Evolutionary conservation across 192 early-diverging fungal species (phyloP).

Genomic region (Podila clonocystis): DNA sequence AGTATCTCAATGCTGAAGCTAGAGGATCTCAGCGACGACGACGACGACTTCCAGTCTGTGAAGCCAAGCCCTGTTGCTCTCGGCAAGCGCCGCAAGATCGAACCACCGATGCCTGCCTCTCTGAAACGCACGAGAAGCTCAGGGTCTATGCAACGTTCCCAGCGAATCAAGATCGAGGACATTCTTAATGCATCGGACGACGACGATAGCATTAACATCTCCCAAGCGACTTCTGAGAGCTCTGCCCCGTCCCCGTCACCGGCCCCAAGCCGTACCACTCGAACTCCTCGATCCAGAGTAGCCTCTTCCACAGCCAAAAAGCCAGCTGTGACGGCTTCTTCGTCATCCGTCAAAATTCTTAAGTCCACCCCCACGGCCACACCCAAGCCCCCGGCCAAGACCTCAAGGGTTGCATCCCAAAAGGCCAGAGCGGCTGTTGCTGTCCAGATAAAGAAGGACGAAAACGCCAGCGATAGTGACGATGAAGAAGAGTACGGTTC

Average conservation of each 20-base stretch:
- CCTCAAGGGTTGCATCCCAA: conserved; percentile 16
- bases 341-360: neutral
- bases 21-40: conserved; percentile 2
- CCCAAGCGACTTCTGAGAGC: neutral
- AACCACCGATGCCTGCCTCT: neutral
- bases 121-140: conserved; percentile 36
- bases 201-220: neutral
- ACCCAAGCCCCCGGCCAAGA: neutral
- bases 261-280: neutral
- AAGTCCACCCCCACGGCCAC: neutral
- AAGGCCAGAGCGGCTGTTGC: conserved; percentile 15
- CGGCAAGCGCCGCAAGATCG: conserved; percentile 29
- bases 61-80: conserved; percentile 25
- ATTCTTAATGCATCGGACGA: conserved; percentile 2
- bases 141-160: neutral
- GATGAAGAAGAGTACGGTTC: conserved; percentile 3
- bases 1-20: conserved; percentile 24
- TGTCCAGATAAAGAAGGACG: conserved; percentile 15
- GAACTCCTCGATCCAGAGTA: neutral
- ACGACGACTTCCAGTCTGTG: conserved; percentile 4
- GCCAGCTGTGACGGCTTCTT: neutral
- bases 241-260: neutral
- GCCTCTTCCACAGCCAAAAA: neutral
- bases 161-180: conserved; percentile 9
- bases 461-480: conserved; percentile 5